Percentiles rank a stretch among this genome's conserved stretches.
Conservation (phyloP, 441 rosid species). For the Arabidopsis lyrata region DNA sequence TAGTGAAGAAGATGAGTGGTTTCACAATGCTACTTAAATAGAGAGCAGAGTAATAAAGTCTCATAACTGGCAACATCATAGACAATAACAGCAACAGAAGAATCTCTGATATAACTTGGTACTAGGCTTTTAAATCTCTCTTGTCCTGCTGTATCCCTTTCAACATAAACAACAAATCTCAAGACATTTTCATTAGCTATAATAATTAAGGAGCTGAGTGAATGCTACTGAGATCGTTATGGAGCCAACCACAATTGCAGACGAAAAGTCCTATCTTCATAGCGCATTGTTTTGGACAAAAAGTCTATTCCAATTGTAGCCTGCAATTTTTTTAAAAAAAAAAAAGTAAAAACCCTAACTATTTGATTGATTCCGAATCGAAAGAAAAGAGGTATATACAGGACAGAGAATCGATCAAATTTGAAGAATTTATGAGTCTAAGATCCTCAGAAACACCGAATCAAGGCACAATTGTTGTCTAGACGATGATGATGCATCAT, state of each 20-base stretch:
- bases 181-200: not conserved
- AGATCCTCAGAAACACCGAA: not conserved
- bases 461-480: not conserved
- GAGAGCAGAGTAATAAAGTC: constrained; percentile 23
- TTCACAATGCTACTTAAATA: not conserved
- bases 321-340: constrained; percentile 29
- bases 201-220: not conserved
- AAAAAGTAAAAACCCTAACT: not conserved
- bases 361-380: not conserved
- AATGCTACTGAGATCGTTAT: not conserved
- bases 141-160: constrained; percentile 87
- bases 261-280: constrained; percentile 64
- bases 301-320: constrained; percentile 76
- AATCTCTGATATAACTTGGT: constrained; percentile 80
- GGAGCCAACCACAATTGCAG: constrained; percentile 47
- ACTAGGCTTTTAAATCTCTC: constrained; percentile 83
- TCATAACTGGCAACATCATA: constrained; percentile 74
- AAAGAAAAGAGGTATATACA: not conserved
- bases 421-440: not conserved
- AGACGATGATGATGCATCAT: not conserved
- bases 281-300: constrained; percentile 66
- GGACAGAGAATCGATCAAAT: not conserved
- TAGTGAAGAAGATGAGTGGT: not conserved
- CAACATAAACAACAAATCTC: not conserved
- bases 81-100: constrained; percentile 79